Base-by-base conservation (phyloP, 768 basidiomycete species). In the Mycena kentingensis region DNA sequence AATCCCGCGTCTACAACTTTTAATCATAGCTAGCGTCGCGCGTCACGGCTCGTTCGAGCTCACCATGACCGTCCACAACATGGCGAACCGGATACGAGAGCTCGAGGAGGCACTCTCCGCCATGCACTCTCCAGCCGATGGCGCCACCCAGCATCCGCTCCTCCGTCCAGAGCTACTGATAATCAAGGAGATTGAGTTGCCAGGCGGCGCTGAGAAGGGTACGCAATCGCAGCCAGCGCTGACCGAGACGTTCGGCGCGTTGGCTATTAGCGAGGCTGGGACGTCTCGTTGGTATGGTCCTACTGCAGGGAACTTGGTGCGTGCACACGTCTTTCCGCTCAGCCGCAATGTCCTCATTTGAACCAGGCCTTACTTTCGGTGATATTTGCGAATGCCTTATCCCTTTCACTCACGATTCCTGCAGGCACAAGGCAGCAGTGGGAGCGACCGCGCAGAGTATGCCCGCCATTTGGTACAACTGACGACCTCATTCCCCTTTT, bases 221-320 rank as follows among this genome's bases (percentile, higher is more conserved):
- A 19, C 37, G 18, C 22, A 42, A 19, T 15, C 37, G 6, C 13
- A 11, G 13, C 26, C 41, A 5, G 28, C 44, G 34, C 42, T 52
- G 16, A 27, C 50, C 50, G 67, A 71, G 55, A 72, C 75, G 11
- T 63, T 74, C 24, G 79, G 79, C 3, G 78, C 79, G 2, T 65
- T 81, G 16, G 75, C 79, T 12, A 71, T 81, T 24, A 77, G 73
- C 25, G 69, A 71, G 28, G 77, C 77, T 5, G 66, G 71, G 54
- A 72, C 78, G 15, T 44, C 50, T 10, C 21, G 35, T 10, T 81
- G 77, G 56, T 76, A 77, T 42, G 80, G 79, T 19, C 73, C 73
- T 22, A 72, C 77, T 10, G 79, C 75, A 2, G 77, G 76, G 5
- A 68, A 77, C 3, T 77, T 80, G 67, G 73, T 73, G 52, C 12